phyloP scores from a whole-genome alignment of 768 basidiomycete species.

The Xerocomus brunneocitrinus region DNA sequence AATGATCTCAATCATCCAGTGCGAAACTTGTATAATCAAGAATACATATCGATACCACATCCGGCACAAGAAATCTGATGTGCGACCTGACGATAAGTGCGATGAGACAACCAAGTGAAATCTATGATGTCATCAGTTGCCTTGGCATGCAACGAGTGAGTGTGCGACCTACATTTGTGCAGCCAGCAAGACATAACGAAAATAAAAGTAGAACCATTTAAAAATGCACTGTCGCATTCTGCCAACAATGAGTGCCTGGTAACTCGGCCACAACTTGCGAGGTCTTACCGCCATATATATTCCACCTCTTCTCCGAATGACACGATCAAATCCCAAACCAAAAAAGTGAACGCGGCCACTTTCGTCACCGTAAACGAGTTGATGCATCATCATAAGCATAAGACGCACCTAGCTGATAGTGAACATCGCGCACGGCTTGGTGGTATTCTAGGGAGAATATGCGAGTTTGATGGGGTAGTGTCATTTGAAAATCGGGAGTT shows the following conservation, averaged over 20 bases:
- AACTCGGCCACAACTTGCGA: no score
- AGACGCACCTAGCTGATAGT: constrained; percentile 10
- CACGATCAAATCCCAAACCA: constrained; percentile 27
- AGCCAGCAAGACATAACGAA: constrained; percentile 13
- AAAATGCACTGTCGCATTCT: constrained; percentile 9
- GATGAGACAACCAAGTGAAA: constrained; percentile 7
- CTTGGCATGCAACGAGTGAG: neutral
- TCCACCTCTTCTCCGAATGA: constrained; percentile 24
- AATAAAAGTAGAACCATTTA: constrained; percentile 19
- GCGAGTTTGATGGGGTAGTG: neutral
- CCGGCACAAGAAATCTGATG: constrained; percentile 8
- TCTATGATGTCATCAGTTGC: constrained; percentile 1
- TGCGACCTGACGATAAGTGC: constrained; percentile 6
- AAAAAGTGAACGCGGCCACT: constrained; percentile 26
- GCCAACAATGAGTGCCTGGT: neutral
- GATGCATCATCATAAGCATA: neutral
- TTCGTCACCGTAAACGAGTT: neutral
- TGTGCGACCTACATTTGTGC: constrained; percentile 7
- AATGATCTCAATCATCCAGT: constrained; percentile 17
- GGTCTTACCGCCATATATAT: constrained; percentile 29
- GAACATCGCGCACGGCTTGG: constrained; percentile 3
- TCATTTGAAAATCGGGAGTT: constrained; percentile 4
- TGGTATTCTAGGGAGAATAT: constrained; percentile 4
- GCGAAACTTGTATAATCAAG: constrained; percentile 5
- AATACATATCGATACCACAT: constrained; percentile 10